Evolutionary conservation across 2,329 filamentous ascomycete genomes (phyloP), one percentile per base, ranked within the genome.

Genomic region (Paraphoma sp.): DNA sequence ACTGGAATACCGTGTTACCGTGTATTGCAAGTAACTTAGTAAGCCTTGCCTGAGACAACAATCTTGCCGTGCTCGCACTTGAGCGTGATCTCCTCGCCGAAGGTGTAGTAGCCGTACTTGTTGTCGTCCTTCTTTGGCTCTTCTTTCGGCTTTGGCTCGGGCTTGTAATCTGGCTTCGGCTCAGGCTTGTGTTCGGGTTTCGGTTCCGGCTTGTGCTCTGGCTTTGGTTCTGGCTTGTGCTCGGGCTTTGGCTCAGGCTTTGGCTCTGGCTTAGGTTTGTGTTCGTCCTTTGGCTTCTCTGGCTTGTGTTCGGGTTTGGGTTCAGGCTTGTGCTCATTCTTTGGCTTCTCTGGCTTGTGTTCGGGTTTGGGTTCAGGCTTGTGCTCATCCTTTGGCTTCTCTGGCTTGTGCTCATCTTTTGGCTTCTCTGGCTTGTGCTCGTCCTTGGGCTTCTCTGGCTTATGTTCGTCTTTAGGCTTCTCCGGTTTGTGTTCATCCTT

Each of bases 71-170:
- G 18, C 14, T 47, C 45, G 29, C 45, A 47, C 45, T 47, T 47
- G 28, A 47, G 45, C 6, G 23, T 47, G 30, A 47, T 33, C n/a
- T 47, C 45, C 28, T 47, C 45, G 28, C 49, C 49, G 30, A 52
- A 52, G 18, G 49, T 46, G 43, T 52, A 52, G 49, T 38, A 28
- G 12, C 30, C 45, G 28, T 47, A 17, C 28, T 47, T 47, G 7
- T 28, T 10, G 18, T 28, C 44, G 12, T 29, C 45, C 45, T 9
- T 44, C 16, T 44, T 23, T 1, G 42, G 42, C 16, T 44, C 18
- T 44, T 44, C 42, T 18, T 17, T 17, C 3, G 17, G 17, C n/a
- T 17, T 11, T 17, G 42, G n/a, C 12, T 44, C 18, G 6, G 10
- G n/a, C 17, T 50, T 16, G 23, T 29, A 2, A 1, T 31, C 40